Evolutionary conservation across 306 rosid species (phyloP), one percentile per base, ranked within the genome.

Genomic region (Prunus fruticosa): DNA sequence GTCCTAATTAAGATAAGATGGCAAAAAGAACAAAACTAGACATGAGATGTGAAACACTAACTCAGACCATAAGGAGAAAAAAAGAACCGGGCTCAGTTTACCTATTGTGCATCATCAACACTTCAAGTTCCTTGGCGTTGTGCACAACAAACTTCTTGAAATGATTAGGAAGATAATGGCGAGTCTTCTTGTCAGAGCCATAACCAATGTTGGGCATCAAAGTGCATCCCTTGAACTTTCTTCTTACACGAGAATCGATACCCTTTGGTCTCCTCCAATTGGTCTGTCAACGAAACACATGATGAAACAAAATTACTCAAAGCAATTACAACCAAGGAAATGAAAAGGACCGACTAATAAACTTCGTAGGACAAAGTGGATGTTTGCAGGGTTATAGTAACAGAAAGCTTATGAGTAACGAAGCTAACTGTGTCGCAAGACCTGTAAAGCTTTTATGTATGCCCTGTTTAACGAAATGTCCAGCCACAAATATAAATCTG

Each of bases 231-330:
- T 92, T 92, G 78, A 92, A 92, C 89, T 89, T 92, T 15, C 97
- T 88, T 68, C 93, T 78, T 7, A 89, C 97, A 5, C 97, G 95
- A 6, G 93, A 89, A 70, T 91, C 97, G 10, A 88, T 89, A 88
- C 97, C 97, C 95, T 92, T 91, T 18, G 95, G 97, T 50, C 97
- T 84, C 30, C 96, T 90, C 96, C 96, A 92, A 83, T 13, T 88
- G 76, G 64, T 30, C 97, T 91, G 79, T 69, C 49, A n/a, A 51
- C 41, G 0, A 38, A 11, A 45, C 50, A 27, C 16, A 16, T 0
- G 11, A 60, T 8, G 19, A 30, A 46, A 2, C 69, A 23, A 1
- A 6, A 25, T 5, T 16, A 25, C 3, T 73, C 15, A 18, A 0
- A 18, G 16, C 27, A 2, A 14, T 8, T 3, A 2, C 2, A 3